Evolutionary conservation across 495 filamentous ascomycete genomes (phyloP), one percentile per base, ranked within the genome.

Genomic region (Rusavskia elegans): DNA sequence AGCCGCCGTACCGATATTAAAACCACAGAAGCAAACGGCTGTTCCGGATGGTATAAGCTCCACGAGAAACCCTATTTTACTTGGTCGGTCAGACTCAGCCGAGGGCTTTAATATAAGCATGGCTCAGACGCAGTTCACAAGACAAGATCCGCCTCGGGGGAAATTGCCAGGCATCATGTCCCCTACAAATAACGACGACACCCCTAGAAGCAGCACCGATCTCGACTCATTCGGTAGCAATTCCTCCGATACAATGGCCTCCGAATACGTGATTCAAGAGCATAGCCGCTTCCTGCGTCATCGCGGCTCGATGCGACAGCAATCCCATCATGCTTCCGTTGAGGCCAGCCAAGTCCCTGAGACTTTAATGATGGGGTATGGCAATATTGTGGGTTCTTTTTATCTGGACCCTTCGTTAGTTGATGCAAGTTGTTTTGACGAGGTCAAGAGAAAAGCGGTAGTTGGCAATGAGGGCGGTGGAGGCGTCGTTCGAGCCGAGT

Each of bases 311-410:
- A 65, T 63, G 29, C 78, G 85, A 40, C 75, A 80, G 56, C 69
- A 69, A 56, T 89, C 85, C 23, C 79, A 68, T 56, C 59, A 84
- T 19, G 67, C 69, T 2, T 59, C 68, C 7, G 67, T 64, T 44
- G 66, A 61, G 44, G 67, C 71, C 20, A 61, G 68, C 32, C 73
- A 67, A 55, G 55, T 55, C 55, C 81, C 77, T 45, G 88, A 97
- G 67, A 78, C 83, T 16, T 66, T 98, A 49, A 89, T 98, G 80
- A 97, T 98, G 92, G 92, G 89, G 10, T 98, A 94, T 68, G 93
- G 84, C 5, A 90, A 98, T 63, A 77, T 96, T n/a, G 82, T 83
- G 59, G 92, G 93, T 17, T 84, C 85, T 0, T 98, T 97, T 56
- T 87, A 82, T 0, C 67, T 97, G 7, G 92, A 98, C 63, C 88